Base-by-base conservation (phyloP, 768 basidiomycete genomes). In the Amanita muscaria region DNA sequence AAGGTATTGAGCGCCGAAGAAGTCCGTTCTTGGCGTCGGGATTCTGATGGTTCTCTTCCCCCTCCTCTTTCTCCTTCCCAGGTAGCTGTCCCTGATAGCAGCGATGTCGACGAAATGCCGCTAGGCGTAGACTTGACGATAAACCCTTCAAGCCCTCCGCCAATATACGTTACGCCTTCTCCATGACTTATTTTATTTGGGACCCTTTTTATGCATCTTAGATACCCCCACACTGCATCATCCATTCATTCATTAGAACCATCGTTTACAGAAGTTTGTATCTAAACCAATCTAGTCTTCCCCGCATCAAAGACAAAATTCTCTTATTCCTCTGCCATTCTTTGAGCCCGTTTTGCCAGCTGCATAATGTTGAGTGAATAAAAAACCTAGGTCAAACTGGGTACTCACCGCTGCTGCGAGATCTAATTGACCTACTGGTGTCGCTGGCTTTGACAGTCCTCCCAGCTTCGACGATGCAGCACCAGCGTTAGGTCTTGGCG, bases 341-440 rank as follows among this genome's bases (percentile, higher is more conserved):
- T 71, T 59, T 89, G 86, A 1, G 87, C 86, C 19, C 88, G 80
- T 59, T 70, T 86, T 16, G 86, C 86, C 44, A 89, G 62, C 87
- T 89, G 33, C 42, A 46, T 43, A 34, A 37, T 51, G 23, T n/a
- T 31, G 27, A 49, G 19, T 12, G 16, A 42, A 15, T 8, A 2
- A 29, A 21, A 42, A 14, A n/a, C n/a, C n/a, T 22, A 12, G 8
- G 40, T 7, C 42, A 31, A 33, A 42, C 5, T 44, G 24, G 12
- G 44, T 47, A 40, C 84, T 69, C 53, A 92, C 86, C 39, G 77
- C 83, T 51, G 89, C 88, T 47, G 90, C 87, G 50, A 92, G 64
- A 64, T 90, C 90, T 64, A 88, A 51, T 55, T 90, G 88, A 25
- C 73, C 73, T 3, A 66, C 62, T 4, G 71, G 73, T 30, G 63